These are phyloP conservation scores for Nitzschia sp. DNA, from an alignment of 108 stramenopile genomes.

Conservation along the genomic window DNA sequence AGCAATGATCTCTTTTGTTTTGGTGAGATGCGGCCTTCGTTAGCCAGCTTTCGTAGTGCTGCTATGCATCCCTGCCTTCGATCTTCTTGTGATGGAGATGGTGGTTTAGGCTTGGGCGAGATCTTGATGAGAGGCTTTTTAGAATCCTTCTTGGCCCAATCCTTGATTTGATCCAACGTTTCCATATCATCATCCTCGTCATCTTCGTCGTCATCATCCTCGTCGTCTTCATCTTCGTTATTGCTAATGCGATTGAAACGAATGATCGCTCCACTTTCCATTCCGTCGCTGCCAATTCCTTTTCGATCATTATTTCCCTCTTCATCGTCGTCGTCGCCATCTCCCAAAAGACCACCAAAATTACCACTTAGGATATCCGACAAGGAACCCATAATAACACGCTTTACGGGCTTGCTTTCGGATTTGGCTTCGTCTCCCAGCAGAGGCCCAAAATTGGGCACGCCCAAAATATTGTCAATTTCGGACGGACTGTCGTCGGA, in stretches of 20 bases:
- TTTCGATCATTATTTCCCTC: constrained; percentile 10
- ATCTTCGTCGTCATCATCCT: constrained; percentile 45
- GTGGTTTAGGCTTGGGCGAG: neutral
- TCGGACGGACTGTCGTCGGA: constrained; percentile 13
- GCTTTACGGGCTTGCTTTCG: constrained; percentile 19
- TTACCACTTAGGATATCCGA: constrained; percentile 50
- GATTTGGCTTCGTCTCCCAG: constrained; percentile 39
- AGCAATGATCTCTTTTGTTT: constrained; percentile 80
- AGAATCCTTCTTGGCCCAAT: neutral
- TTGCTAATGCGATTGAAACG: constrained; percentile 30
- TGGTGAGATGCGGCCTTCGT: constrained; percentile 64
- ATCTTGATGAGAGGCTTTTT: constrained; percentile 12
- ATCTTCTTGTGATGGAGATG: neutral
- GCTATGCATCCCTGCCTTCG: constrained; percentile 67
- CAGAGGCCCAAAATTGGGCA: constrained; percentile 43
- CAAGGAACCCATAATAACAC: constrained; percentile 38
- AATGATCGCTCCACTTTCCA: constrained; percentile 42
- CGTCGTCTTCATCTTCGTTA: constrained; percentile 37
- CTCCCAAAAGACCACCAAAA: constrained; percentile 45
- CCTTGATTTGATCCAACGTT: neutral
- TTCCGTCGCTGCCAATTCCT: constrained; percentile 22
- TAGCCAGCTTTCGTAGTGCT: constrained; percentile 64
- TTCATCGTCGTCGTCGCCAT: constrained; percentile 37
- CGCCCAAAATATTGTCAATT: constrained; percentile 49
- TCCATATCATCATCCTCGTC: constrained; percentile 43